phyloP scores from a whole-genome alignment of 2,329 filamentous ascomycete species.

The Pestalotiopsis fici region DNA sequence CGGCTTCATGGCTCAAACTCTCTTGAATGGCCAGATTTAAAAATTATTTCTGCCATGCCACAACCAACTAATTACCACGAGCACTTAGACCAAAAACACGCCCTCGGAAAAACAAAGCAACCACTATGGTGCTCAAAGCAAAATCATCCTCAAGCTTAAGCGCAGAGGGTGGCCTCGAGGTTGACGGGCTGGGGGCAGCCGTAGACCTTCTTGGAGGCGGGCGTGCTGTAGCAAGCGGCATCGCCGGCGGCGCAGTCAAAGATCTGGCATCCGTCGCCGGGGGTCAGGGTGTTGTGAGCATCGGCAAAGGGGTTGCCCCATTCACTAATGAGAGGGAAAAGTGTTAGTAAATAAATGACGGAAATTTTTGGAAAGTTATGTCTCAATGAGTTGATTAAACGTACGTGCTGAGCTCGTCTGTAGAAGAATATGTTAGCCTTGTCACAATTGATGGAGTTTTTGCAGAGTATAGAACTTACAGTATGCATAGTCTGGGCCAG shows the following conservation, averaged over 20 bases:
- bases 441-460: neutral
- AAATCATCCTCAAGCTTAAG: neutral
- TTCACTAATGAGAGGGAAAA: conserved; percentile 21
- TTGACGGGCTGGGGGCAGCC: conserved; percentile 41
- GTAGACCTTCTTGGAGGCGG: conserved; percentile 36
- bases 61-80: too few species aligned
- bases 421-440: neutral
- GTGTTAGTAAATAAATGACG: neutral
- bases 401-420: conserved; percentile 37
- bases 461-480: conserved; percentile 24
- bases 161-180: conserved; percentile 33
- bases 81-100: too few species aligned
- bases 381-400: too few species aligned
- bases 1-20: neutral
- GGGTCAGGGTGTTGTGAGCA: conserved; percentile 35
- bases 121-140: too few species aligned
- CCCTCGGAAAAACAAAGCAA: too few species aligned
- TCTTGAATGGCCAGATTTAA: too few species aligned
- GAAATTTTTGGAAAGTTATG: too few species aligned
- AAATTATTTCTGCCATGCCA: too few species aligned
- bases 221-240: conserved; percentile 40
- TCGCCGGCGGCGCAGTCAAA: conserved; percentile 39
- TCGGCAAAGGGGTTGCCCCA: conserved; percentile 41
- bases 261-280: conserved; percentile 35
- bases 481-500: conserved; percentile 37